Evolutionary conservation across 2,329 filamentous ascomycete species (phyloP), one percentile per base, ranked within the genome.

Genomic region (Paraconiothyrium sp.): DNA sequence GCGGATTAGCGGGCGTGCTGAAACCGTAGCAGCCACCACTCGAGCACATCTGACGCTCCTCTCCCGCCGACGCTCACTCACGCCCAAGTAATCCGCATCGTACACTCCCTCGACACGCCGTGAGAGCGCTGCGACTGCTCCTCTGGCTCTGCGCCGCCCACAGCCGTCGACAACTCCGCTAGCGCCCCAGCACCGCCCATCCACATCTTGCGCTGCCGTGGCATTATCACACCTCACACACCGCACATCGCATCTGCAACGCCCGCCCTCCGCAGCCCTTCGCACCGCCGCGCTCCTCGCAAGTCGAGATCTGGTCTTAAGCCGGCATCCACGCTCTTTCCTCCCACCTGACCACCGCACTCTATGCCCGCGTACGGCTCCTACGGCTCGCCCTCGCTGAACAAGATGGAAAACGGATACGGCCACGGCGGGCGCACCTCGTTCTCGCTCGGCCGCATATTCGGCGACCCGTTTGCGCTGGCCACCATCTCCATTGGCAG

Each of bases 381-480:
- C 68, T 81, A 89, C 64, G 84, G 86, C 77, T 92, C 90, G 74
- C 90, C 91, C 73, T 93, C 91, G 70, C 83, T 93, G 75, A 84
- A 83, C 81, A 93, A 93, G 89, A 93, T 93, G 91, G 91, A 93
- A 84, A 84, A 88, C 78, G 79, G 84, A 75, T 84, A 86, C 75
- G 84, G 75, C 60, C 77, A 79, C 68, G 75, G 76, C 81, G 79
- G 82, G 67, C 69, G 76, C 50, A 70, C 74, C 60, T 82, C 80
- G 72, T 90, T 97, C 80, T 90, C 88, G 79, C 80, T 94, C 79
- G 92, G 92, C 77, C 96, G 97, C 81, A 93, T 99, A 72, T 86
- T 97, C 64, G 95, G 95, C 72, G 94, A 99, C 81, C 95, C 95
- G 6, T 98, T 99, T 80, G 94, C 94, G 62, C 87, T 99, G 63